Base-by-base conservation (phyloP, 306 rosid species). In the Cicer judaicum region DNA sequence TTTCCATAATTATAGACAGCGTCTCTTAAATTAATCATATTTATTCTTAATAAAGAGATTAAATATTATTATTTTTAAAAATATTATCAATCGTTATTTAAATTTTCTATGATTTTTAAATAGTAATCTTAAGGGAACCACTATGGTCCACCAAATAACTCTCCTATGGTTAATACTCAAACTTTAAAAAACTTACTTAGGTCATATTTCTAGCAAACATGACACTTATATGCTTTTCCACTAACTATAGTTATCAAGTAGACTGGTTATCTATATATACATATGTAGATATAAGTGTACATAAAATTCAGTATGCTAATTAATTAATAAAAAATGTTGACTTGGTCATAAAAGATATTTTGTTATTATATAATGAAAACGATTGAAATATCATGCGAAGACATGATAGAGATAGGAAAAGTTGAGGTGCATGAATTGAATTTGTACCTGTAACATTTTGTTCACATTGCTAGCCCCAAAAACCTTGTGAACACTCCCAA, bases 401-500 rank as follows among this genome's bases (percentile, higher is more conserved):
- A 24, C 19, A 42, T 71, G 81, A 81, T 41, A 68, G 74, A 36
- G 78, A 19, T 44, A 68, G 2, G 24, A 18, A 46, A 76, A 14
- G 36, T 34, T 42, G 1, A 67, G 54, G 55, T 63, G 46, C 56
- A 21, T 36, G 57, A 46, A 72, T 78, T 13, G 4, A 40, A 16
- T n/a, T 2, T 8, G 78, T 73, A 94, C 97, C 99, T 92, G 97
- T 49, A 94, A 83, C 99, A 88, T 92, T 78, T 94, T 94, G 88
- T 92, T 94, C 77, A 94, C 99, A 86, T 94, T 94, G 85, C 99
- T 92, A 46, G 99, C 99, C 18, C 99, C 99, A 10, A 94, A 94
- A 80, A 94, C 97, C 76, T 89, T 94, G 72, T 94, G 99, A 0
- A 94, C 99, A 52, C 93, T 87, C 8, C 93, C 96, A 70, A 94